Evolutionary conservation across 371 early-diverging fungal species (phyloP), one percentile per base, ranked within the genome.

Genomic region (Mucor lusitanicus): DNA sequence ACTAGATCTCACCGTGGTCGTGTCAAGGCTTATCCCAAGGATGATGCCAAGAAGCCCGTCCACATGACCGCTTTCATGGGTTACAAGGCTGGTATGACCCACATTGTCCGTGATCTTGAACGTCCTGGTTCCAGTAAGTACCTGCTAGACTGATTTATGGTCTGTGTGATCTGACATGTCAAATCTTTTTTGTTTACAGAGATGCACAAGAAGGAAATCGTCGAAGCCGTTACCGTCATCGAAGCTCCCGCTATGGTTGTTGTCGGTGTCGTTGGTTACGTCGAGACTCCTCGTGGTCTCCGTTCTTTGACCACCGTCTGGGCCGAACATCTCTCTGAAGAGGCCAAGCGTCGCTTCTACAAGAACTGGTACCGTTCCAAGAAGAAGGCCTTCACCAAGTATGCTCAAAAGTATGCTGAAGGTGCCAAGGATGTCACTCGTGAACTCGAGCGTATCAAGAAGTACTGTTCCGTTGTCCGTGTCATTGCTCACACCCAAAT

Each of bases 1-100:
- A 96, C 98, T 75, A 85, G 90, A 78, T 89, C 94, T 67, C 94
- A 96, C 88, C 94, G 96, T 78, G 99, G 98, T 77, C 91, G 95
- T 78, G 93, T 95, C 74, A 97, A 98, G 95, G 92, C 99, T 70
- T 99, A 97, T 94, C 99, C 99, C 81, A 94, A 94, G 89, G 99
- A 99, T 88, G 95, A 98, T 85, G 80, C 91, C 68, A 86, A 86
- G 81, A 94, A 97, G 90, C 92, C 96, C 65, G 97, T 98, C 73
- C 99, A 99, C 90, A 86, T 99, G 82, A 99, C 99, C 61, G 99
- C 98, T 77, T 99, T 98, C 93, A 86, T 99, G 82, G 99, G 94
- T 74, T 99, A 99, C 95, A 99, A 99, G 95, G 99, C 99, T 67
- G 99, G 99, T 83, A 99, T 99, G 99, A 99, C 99, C 82, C 99